Base-by-base conservation (phyloP, 768 basidiomycete species). In the Phallus indusiatus region DNA sequence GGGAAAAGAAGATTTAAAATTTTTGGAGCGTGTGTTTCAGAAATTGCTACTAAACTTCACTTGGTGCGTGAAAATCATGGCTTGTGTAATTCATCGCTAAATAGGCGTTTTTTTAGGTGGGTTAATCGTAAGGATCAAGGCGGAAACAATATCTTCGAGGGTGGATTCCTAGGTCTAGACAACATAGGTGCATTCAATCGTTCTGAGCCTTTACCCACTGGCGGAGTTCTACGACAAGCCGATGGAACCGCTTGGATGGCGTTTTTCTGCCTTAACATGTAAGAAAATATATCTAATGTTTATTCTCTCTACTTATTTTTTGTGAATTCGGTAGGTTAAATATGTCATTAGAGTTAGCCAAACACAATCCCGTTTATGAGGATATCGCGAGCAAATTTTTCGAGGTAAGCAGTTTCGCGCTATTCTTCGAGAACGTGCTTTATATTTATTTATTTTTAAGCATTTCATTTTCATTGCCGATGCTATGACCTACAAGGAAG, bases 221-320 rank as follows among this genome's bases (percentile, higher is more conserved):
- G 95, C 35, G 96, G 96, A 9, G 82, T 75, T 17, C 77, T 99
- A 60, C 93, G 95, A 56, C 96, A 99, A 73, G 94, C 96, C 8
- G 96, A 99, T 69, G 95, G 95, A 9, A 99, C 96, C 6, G 92
- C 95, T 0, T 99, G 96, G 96, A 99, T 99, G 96, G 96, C 94
- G 34, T 99, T 98, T 76, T 99, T 95, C 72, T 93, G 87, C 64
- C 73, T 98, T 60, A 96, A 96, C 68, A 98, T 98, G 96, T 90
- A 61, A 65, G 82, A 65, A 28, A 9, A 2, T 35, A 37, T 47
- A 54, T 28, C 28, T 7, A 33, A 36, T 10, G 14, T 11, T 12
- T 42, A 2, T 42, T 34, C 12, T 47, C 28, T n/a, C 18, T 47
- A 18, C 51, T n/a, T 47, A 22, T 16, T 57, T 46, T 54, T 62